Percentiles rank a stretch among this genome's conserved stretches.
Conservation (phyloP, 1,284 basidiomycete species). For the Sanguinoderma infundibulare region DNA sequence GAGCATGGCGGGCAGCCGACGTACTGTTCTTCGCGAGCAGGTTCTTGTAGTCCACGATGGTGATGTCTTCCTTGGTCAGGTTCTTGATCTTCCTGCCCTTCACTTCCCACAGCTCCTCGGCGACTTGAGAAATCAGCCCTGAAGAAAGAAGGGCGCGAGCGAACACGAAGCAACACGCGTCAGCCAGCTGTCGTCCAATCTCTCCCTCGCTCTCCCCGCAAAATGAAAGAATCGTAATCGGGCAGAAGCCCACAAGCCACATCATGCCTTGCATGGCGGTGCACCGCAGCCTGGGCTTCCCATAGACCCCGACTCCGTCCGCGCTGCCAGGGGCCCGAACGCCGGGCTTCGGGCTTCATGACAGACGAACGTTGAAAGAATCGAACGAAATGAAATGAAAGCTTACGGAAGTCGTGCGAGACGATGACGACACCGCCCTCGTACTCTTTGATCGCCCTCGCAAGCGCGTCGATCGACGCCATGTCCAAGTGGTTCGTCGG, state of each 20-base stretch:
- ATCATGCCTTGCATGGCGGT: not conserved
- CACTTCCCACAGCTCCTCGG: conserved; percentile 98
- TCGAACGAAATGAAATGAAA: conserved; percentile 32
- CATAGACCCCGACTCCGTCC: not conserved
- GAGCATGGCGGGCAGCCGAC: conserved; percentile 28
- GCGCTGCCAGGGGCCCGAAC: not conserved
- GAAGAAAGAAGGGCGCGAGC: conserved; percentile 13
- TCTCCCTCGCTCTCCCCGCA: too few species aligned
- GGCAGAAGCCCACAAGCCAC: not conserved
- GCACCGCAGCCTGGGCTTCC: not conserved
- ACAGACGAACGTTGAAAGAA: conserved; percentile 18
- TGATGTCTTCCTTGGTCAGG: conserved; percentile 87
- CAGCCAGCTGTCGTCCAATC: not conserved
- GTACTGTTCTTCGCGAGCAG: conserved; percentile 72
- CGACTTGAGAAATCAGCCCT: conserved; percentile 93
- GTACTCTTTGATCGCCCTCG: conserved; percentile 94
- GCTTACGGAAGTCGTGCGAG: conserved; percentile 93
- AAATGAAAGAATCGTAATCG: not conserved
- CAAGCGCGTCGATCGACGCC: conserved; percentile 96
- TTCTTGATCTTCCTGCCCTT: conserved; percentile 94
- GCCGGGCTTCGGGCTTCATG: not conserved
- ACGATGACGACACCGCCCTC: conserved; percentile 98
- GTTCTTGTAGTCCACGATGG: conserved; percentile 91
- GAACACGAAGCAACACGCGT: conserved; percentile 10
- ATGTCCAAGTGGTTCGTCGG: conserved; percentile 96